A percentile compares a stretch with the other conserved stretches of the same genome.
phyloP scores from a whole-genome alignment of 805 yeast species.

The Ogataea zsoltii region DNA sequence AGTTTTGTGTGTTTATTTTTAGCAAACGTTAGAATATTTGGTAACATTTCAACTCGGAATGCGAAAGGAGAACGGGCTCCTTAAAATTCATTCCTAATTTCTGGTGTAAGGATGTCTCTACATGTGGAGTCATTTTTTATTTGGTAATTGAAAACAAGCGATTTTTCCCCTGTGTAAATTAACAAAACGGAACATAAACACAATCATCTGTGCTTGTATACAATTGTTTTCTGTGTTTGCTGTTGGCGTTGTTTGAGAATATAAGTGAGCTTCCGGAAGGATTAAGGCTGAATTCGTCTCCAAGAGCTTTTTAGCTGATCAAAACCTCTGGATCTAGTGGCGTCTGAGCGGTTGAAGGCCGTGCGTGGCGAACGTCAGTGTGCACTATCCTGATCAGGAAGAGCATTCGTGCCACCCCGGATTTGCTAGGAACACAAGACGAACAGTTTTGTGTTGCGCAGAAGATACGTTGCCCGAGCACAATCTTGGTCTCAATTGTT shows the following conservation, averaged over 20 bases:
- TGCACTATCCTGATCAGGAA: neutral
- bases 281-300: neutral
- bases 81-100: neutral
- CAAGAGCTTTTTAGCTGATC: conserved; percentile 1
- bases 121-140: neutral
- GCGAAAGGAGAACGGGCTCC: neutral
- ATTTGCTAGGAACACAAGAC: neutral
- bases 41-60: no score
- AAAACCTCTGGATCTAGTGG: conserved; percentile 3
- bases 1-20: no score
- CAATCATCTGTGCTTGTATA: neutral
- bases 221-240: neutral
- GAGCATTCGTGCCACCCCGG: neutral
- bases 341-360: conserved; percentile 6
- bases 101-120: conserved; percentile 4
- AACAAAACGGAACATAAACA: conserved; percentile 2
- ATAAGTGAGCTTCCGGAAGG: neutral
- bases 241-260: conserved; percentile 5
- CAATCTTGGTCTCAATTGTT: no score
- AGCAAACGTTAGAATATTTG: no score
- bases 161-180: neutral
- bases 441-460: no score
- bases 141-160: conserved; percentile 1
- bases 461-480: no score
- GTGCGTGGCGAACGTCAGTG: conserved; percentile 6